Base-by-base conservation (phyloP, 306 rosid species). In the Prunus davidiana region DNA sequence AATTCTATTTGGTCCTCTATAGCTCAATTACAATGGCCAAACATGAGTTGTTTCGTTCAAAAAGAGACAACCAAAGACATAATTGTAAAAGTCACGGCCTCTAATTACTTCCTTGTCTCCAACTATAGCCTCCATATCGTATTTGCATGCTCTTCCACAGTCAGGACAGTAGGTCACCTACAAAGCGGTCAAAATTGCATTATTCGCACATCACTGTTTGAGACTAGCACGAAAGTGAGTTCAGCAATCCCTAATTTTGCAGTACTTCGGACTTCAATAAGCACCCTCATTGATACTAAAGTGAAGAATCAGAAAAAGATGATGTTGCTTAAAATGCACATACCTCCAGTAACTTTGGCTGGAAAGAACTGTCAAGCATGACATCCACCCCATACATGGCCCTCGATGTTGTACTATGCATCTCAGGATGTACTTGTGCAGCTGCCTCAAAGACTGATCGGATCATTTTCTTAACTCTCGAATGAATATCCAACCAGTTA, bases 151-250 rank as follows among this genome's bases (percentile, higher is more conserved):
- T 84, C 98, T 87, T 24, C 90, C 82, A 74, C 98, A 95, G 82
- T 95, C 98, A 10, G 98, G 98, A 74, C 98, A 95, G 80, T 92
- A 95, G 34, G 98, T 95, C 78, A 92, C 98, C 97, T 92, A 64
- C n/a, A 85, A 38, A 65, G 81, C 52, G 66, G 52, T 49, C 71
- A 38, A 20, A 24, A 41, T 58, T 16, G 19, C 69, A 18, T 18
- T 64, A 32, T 7, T 18, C 8, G 34, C 47, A 27, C 46, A 18
- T 18, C 50, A 18, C 24, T 65, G 67, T 62, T 13, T 9, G n/a
- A 16, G 55, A 8, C 43, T 38, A 38, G 43, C 43, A 38, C 0
- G 43, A 38, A 38, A 38, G 43, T 38, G 43, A 1, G 43, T 38
- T 1, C 43, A 38, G 43, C 43, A 38, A 38, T 38, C 43, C 43